phyloP scores from a whole-genome alignment of 805 yeast species.

The Myxozyma mucilagina region DNA sequence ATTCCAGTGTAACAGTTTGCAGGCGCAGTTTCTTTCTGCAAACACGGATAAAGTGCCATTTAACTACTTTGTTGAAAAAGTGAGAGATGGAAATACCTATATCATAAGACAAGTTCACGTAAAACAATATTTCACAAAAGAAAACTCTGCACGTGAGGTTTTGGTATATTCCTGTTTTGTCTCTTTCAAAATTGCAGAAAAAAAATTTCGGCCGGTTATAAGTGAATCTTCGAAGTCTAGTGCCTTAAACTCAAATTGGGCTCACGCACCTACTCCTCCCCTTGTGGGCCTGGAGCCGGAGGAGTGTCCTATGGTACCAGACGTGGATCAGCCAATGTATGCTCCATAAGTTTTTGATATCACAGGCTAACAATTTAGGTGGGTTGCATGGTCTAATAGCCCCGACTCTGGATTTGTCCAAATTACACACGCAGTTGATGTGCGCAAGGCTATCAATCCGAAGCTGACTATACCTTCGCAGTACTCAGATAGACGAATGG shows the following conservation, averaged over 20 bases:
- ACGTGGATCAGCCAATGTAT: conserved; percentile 14
- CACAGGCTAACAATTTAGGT: background rate
- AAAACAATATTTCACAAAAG: background rate
- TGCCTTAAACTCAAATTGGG: background rate
- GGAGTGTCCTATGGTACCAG: conserved; percentile 9
- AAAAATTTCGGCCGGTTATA: background rate
- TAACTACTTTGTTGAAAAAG: conserved; percentile 5
- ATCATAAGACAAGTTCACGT: conserved; percentile 12
- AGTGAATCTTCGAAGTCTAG: background rate
- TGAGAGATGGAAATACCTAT: conserved; percentile 15
- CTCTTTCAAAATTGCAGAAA: conserved; percentile 7
- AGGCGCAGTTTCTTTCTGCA: conserved; percentile 13
- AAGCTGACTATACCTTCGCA: background rate
- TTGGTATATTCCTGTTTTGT: conserved; percentile 4
- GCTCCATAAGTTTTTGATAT: background rate
- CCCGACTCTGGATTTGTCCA: conserved; percentile 1
- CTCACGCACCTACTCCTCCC: conserved; percentile 8
- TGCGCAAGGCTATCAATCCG: conserved; percentile 6
- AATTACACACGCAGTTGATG: conserved; percentile 20
- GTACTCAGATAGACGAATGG: conserved; percentile 8
- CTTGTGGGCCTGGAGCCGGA: conserved; percentile 10
- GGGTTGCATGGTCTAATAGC: conserved; percentile 12
- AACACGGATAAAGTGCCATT: conserved; percentile 14
- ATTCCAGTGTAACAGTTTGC: conserved; percentile 8
- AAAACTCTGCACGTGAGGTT: background rate